Evolutionary conservation across 495 filamentous ascomycete genomes (phyloP), one percentile per base, ranked within the genome.

Genomic region (Podospora comata): DNA sequence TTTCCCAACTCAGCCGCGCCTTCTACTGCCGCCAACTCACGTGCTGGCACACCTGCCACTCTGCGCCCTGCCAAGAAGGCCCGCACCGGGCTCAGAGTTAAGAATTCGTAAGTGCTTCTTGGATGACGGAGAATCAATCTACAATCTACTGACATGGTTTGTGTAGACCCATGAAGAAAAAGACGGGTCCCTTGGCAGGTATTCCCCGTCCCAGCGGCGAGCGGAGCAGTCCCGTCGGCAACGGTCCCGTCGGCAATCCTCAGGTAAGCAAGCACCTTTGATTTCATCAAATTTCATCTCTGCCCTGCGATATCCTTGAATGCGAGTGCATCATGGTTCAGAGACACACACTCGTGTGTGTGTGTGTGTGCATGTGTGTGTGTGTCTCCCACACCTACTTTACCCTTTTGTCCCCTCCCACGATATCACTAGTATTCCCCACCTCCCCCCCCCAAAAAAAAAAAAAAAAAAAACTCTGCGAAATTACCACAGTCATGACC

Each of bases 91-190:
- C 81, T 88, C 66, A 85, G 87, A 59, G 84, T 90, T 68, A 91
- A 90, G 80, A 87, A 81, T 71, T 91, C 89, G 89, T 91, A 81
- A 86, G 89, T 89, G 6, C 55, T 2, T 64, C 55, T 57, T 62
- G 20, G 57, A 55, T 44, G 60, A 28, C 23, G 18, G 18, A 26
- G 15, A 23, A 32, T 39, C 5, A 48, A 48, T 67, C 11, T 60
- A n/a, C 54, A 19, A 6, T 23, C 65, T 61, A 32, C 66, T 71
- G 64, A 68, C 68, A 60, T 65, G 26, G 59, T 53, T 65, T 54
- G 39, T 60, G 53, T 65, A 87, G 85, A 59, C 85, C 85, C 56
- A 80, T 85, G 77, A 87, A 87, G 77, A 85, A 83, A 77, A 85
- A 84, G 76, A 64, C 58, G 9, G 80, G 79, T 57, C 80, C 82